Conservation (phyloP, 129 eudicot genomes). For the Lonicera japonica region DNA sequence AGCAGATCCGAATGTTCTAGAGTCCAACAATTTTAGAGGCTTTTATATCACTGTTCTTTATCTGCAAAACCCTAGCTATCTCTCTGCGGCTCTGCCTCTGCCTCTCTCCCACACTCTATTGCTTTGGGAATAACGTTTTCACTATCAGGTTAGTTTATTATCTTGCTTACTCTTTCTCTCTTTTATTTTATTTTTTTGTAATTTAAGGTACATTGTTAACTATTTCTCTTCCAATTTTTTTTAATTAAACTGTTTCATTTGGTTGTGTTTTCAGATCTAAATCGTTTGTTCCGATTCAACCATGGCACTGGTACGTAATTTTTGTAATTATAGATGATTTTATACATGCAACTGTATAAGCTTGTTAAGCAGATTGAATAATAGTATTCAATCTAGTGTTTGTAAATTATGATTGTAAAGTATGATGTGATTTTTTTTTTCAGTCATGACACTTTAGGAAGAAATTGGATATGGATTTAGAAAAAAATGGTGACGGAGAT, state of each 20-base stretch:
- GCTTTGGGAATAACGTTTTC: neutral
- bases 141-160: neutral
- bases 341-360: too few relatives aligned
- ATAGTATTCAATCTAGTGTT: too few relatives aligned
- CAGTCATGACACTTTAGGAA: too few relatives aligned
- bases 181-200: neutral
- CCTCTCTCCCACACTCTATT: too few relatives aligned
- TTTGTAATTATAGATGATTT: neutral
- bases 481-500: too few relatives aligned
- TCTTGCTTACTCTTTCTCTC: neutral
- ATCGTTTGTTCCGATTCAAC: conserved; percentile 29
- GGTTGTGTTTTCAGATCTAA: conserved; percentile 12
- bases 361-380: too few relatives aligned
- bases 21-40: too few relatives aligned
- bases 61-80: neutral
- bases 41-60: neutral
- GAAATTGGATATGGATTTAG: too few relatives aligned
- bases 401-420: too few relatives aligned
- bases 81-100: neutral
- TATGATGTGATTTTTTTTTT: too few relatives aligned
- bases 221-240: neutral
- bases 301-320: conserved; percentile 63
- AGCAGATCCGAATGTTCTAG: too few relatives aligned
- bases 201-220: neutral
- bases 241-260: neutral